A percentile compares a stretch with the other conserved stretches of the same genome.
Conservation (phyloP, 2,329 filamentous ascomycete species). For the Aspergillus fructus region DNA sequence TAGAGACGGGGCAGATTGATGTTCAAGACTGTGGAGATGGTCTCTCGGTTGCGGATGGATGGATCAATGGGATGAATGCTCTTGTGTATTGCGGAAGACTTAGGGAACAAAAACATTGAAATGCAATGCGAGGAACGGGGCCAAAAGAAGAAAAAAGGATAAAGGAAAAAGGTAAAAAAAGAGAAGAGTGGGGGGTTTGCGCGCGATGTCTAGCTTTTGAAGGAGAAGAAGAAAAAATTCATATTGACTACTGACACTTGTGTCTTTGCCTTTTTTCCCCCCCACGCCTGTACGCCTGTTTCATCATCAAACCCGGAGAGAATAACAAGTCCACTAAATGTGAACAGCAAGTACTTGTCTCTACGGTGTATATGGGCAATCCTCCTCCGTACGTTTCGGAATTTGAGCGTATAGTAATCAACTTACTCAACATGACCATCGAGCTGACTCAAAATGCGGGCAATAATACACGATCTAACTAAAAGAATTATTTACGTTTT, state of each 20-base stretch:
- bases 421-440: background rate
- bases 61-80: conserved; percentile 19
- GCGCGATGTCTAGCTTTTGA: conserved; percentile 8
- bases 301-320: background rate
- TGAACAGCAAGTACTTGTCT: background rate
- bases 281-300: too few species aligned
- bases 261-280: background rate
- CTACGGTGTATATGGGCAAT: background rate
- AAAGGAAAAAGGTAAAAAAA: background rate
- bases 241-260: conserved; percentile 7
- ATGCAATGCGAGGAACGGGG: background rate
- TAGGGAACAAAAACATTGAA: conserved; percentile 11
- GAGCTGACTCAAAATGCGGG: background rate
- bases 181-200: conserved; percentile 5
- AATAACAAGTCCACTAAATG: background rate
- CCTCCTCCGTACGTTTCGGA: background rate
- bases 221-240: conserved; percentile 3
- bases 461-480: background rate
- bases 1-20: conserved; percentile 16
- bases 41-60: conserved; percentile 28
- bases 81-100: conserved; percentile 22
- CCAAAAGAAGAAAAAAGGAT: background rate
- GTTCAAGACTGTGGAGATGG: conserved; percentile 20
- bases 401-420: background rate
- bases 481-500: background rate